Base-by-base conservation (phyloP, 2,329 filamentous ascomycete genomes). In the Penicillium sp. region DNA sequence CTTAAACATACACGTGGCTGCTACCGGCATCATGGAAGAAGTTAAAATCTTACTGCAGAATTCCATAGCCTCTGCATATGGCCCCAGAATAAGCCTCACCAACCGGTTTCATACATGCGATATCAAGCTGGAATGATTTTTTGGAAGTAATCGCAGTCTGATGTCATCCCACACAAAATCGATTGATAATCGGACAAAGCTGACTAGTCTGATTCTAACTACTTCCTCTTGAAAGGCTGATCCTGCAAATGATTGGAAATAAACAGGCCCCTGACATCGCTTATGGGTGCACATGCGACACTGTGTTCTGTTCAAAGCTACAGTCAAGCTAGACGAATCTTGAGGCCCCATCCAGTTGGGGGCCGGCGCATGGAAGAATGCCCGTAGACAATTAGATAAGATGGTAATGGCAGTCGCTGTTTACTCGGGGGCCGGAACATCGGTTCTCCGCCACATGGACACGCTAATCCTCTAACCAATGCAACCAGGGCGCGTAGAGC, bases 1-100 rank as follows among this genome's bases (percentile, higher is more conserved):
- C 46, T 59, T 43, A 53, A 58, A 54, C 19, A 46, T 57, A 59
- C 57, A 40, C 54, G 57, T 59, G 54, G 30, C 48, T 37, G 13
- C 35, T 56, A 56, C 45, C 25, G 51, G 22, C 28, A 38, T 61
- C 40, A 43, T 38, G n/a, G 35, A 61, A 55, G 42, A 48, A 30
- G 26, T 61, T 51, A 37, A 59, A 61, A 56, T 38, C 30, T 57
- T 48, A 53, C 42, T 49, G 28, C n/a, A 48, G 19, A 43, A 46
- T 16, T 28, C n/a, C 42, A 37, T 25, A 14, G 14, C 7, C 22
- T 22, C n/a, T 37, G 43, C 28, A 48, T 48, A 45, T 22, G 38
- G 58, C 40, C 58, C 45, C 45, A 43, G 25, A 2, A 11, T 42
- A 33, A 13, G 37, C 52, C 45, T 59, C 58, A 52, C 16, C 19